Base-by-base conservation (phyloP, 2,329 filamentous ascomycete species). In the Ceratocystis variospora region DNA sequence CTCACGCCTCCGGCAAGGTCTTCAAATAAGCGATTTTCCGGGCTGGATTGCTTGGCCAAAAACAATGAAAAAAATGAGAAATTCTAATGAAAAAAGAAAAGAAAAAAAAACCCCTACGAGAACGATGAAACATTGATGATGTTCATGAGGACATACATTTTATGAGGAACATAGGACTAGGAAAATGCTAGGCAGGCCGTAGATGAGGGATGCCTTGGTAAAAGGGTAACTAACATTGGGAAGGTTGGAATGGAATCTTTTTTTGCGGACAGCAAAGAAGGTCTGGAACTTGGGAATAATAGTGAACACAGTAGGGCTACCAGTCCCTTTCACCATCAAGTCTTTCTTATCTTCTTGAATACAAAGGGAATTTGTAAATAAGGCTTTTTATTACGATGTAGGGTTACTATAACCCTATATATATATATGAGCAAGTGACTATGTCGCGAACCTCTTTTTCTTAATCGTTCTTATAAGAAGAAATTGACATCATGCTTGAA, bases 1-100 rank as follows among this genome's bases (percentile, higher is more conserved):
- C 85, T 77, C 90, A 88, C 81, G 88, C 88, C 75, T 87, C 90
- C 74, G 94, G 94, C 77, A 96, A 97, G 86, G 91, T 97, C 77
- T 97, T 96, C 89, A 97, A 97, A 85, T 97, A 96, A 84, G 74
- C 71, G 69, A 70, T 68, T 71, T 46, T 69, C 68, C 31, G 41
- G 45, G 37, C 31, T 70, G 67, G 62, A 63, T 68, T 62, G 70
- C 68, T 66, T 69, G 69, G 69, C 69, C 45, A 66, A 63, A 28
- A 28, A 55, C 46, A 66, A 53, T 44, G 66, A 69, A 67, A 63
- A 64, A 68, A 70, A 55, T 63, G 65, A 68, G 50, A 59, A 64
- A 67, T 50, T 61, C 19, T 25, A 17, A 66, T 67, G 65, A 61
- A 66, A 22, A 61, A 66, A n/a, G n/a, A 67, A 67, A 25, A 28